Conservation (phyloP, 257 asterid species). For the Pogostemon cablin region DNA sequence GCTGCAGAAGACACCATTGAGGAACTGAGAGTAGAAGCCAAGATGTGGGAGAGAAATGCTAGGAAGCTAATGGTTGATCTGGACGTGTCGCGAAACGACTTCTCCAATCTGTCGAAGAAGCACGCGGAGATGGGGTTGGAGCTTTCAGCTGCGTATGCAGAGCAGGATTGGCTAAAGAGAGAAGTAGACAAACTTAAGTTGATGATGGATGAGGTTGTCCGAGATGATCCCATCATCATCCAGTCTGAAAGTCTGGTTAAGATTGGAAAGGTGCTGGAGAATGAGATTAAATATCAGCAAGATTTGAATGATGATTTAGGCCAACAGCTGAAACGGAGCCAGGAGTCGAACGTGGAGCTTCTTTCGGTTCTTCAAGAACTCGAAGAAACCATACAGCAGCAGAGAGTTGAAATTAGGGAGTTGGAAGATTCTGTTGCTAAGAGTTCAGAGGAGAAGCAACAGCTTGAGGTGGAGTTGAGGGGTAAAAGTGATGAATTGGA, state of each 20-base stretch:
- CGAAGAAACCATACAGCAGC: constrained; percentile 73
- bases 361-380: constrained; percentile 87
- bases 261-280: constrained; percentile 61
- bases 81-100: constrained; percentile 65
- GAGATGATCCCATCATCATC: constrained; percentile 36
- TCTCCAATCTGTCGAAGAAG: constrained; percentile 59
- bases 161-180: constrained; percentile 54
- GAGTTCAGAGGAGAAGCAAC: constrained; percentile 40
- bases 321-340: constrained; percentile 69
- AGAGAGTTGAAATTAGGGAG: constrained; percentile 60
- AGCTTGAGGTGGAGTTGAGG: constrained; percentile 47
- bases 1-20: constrained; percentile 73
- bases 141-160: constrained; percentile 69
- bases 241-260: constrained; percentile 45
- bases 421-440: constrained; percentile 34
- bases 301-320: constrained; percentile 59
- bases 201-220: constrained; percentile 29
- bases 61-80: constrained; percentile 77
- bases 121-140: constrained; percentile 66
- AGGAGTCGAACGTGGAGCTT: constrained; percentile 85
- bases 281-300: constrained; percentile 68
- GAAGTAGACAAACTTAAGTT: constrained; percentile 57
- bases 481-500: constrained; percentile 53
- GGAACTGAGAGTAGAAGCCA: constrained; percentile 85
- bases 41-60: constrained; percentile 97